Evolutionary conservation across 2,329 filamentous ascomycete genomes (phyloP).

Genomic region (Verticillium zaregamsianum): DNA sequence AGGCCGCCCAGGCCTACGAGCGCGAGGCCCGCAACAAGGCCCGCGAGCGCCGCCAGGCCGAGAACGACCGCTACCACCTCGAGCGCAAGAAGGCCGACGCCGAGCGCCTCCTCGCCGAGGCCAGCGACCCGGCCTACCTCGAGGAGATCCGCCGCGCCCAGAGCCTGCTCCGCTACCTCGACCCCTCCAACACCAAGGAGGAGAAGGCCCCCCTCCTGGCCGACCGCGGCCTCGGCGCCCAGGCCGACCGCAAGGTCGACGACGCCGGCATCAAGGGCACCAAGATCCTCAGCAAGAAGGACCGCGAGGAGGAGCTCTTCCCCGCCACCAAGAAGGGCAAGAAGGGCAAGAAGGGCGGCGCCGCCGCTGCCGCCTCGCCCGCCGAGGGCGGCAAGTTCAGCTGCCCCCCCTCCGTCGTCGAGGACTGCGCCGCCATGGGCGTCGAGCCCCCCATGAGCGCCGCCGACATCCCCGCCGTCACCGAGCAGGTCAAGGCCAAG

Average conservation of each 20-base stretch:
- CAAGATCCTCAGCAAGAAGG: slow-evolving; percentile 79
- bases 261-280: slow-evolving; percentile 81
- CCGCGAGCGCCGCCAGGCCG: slow-evolving; percentile 74
- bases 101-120: slow-evolving; percentile 72
- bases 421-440: slow-evolving; percentile 79
- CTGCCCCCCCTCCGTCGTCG: slow-evolving; percentile 85
- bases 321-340: slow-evolving; percentile 79
- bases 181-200: slow-evolving; percentile 60
- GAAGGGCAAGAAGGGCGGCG: slow-evolving; percentile 73
- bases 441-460: slow-evolving; percentile 86
- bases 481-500: slow-evolving; percentile 92
- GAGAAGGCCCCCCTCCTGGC: slow-evolving; percentile 64
- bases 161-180: slow-evolving; percentile 85
- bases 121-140: slow-evolving; percentile 80
- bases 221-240: slow-evolving; percentile 71
- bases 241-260: slow-evolving; percentile 79
- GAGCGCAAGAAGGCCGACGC: slow-evolving; percentile 74
- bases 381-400: slow-evolving; percentile 51
- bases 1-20: slow-evolving; percentile 80
- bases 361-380: slow-evolving; percentile 41
- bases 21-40: slow-evolving; percentile 73
- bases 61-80: slow-evolving; percentile 69
- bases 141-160: slow-evolving; percentile 90
- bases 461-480: slow-evolving; percentile 70
- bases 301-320: slow-evolving; percentile 83